Conservation (phyloP, 1,139 yeast genomes). For the Hyphopichia pseudoburtonii region DNA sequence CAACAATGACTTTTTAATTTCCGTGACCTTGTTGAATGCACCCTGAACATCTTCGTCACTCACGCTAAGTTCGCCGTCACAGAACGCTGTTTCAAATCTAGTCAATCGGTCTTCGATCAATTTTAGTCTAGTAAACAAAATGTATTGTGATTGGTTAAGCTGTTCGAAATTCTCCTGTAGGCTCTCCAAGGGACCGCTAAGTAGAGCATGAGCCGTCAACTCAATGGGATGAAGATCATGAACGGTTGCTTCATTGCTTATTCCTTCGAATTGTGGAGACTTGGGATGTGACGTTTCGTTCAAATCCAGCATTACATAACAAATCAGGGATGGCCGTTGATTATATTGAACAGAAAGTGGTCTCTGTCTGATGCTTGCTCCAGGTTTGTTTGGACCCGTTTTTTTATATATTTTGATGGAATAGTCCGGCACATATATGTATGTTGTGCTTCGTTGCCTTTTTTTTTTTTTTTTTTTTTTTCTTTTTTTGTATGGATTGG, state of each 20-base stretch:
- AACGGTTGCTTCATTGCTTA: conserved; percentile 5
- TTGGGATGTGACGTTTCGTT: too few relatives aligned
- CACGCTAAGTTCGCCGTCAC: conserved; percentile 14
- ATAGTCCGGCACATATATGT: neutral
- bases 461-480: too few relatives aligned
- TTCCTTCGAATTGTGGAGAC: too few relatives aligned
- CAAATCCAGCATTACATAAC: too few relatives aligned
- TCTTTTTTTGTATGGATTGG: neutral
- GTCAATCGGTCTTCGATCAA: conserved; percentile 39
- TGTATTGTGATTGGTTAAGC: conserved; percentile 56
- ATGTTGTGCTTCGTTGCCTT: neutral
- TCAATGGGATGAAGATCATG: conserved; percentile 54
- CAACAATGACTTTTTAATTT: conserved; percentile 34
- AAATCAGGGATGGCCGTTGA: too few relatives aligned
- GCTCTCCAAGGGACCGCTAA: conserved; percentile 54
- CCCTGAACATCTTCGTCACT: conserved; percentile 24
- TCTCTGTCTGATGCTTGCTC: too few relatives aligned
- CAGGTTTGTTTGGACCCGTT: too few relatives aligned
- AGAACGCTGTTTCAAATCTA: conserved; percentile 20
- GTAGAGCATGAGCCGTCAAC: conserved; percentile 52
- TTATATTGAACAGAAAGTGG: too few relatives aligned
- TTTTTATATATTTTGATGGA: too few relatives aligned
- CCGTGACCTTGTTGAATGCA: conserved; percentile 31
- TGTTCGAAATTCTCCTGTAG: conserved; percentile 52
- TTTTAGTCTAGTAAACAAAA: conserved; percentile 48